Evolutionary conservation across 495 filamentous ascomycete species (phyloP).

Genomic region (Daldinia bambusicola): DNA sequence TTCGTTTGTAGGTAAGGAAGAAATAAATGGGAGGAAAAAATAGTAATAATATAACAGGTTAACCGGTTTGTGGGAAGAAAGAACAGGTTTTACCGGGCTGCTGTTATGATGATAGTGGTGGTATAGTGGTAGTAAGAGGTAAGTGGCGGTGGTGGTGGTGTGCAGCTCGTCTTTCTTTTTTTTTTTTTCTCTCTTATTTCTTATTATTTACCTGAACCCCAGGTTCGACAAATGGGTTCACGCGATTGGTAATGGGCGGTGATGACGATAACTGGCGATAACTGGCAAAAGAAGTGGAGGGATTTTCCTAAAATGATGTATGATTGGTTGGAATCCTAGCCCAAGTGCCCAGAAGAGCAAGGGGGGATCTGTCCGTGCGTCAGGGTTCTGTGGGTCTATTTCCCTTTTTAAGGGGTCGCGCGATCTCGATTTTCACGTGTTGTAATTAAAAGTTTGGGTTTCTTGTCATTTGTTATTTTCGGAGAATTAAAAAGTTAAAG

Average conservation of each 20-base stretch:
- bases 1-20: background rate
- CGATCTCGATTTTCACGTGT: slow-evolving; percentile 14
- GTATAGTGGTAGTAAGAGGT: background rate
- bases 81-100: background rate
- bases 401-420: slow-evolving; percentile 7
- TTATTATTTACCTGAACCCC: slow-evolving; percentile 34
- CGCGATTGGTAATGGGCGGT: slow-evolving; percentile 40
- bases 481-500: background rate
- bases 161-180: background rate
- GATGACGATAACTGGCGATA: slow-evolving; percentile 39
- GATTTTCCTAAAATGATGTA: background rate
- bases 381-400: background rate
- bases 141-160: background rate
- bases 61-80: background rate
- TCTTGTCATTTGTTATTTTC: slow-evolving; percentile 11
- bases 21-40: background rate
- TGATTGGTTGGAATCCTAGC: background rate
- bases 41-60: background rate
- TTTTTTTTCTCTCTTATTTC: slow-evolving; percentile 23
- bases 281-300: slow-evolving; percentile 11
- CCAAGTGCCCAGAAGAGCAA: background rate
- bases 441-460: background rate
- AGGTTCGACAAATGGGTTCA: slow-evolving; percentile 27
- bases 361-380: slow-evolving; percentile 1
- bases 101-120: background rate